Evolutionary conservation across 371 early-diverging fungal genomes (phyloP), one percentile per base, ranked within the genome.

Genomic region (Blakeslea trispora): DNA sequence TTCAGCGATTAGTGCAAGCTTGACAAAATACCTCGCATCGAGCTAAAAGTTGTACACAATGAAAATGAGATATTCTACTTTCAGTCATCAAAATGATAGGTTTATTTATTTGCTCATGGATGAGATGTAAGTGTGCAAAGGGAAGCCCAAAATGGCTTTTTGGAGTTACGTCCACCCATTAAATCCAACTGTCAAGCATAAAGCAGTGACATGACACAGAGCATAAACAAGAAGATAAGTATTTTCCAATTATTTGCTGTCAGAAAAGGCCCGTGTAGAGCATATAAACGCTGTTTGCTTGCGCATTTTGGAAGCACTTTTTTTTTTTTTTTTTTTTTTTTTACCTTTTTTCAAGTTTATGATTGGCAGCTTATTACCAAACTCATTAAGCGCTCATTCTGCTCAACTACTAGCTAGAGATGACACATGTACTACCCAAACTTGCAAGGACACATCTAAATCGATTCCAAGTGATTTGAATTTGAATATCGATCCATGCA

Each of bases 401-500:
- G 45, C 45, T 28, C 39, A 54, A 21, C 24, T 54, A n/a, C 40
- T 54, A 49, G 54, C 48, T 14, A 22, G 55, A 49, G 32, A 46
- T 35, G 44, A 31, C 19, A 45, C 45, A 3, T 53, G 61, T 49
- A 39, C 21, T 48, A 53, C 61, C 11, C 44, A 53, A n/a, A 42
- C 43, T 34, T 60, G 61, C 34, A 48, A 54, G 24, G 22, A 43
- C 13, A 44, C 55, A 17, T 54, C 61, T 3, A 10, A 34, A 5
- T 54, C 61, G 13, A 55, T 61, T 61, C 22, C 58, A 9, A 51
- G 61, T 10, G 65, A 65, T 18, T 46, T 74, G 10, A 68, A 77
- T 37, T 46, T 74, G n/a, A 72, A 64, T 31, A 48, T 63, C 1
- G 64, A 77, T 66, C 77, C 77, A 7, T 77, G 77, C 45, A 45